Base-by-base conservation (phyloP, 306 rosid genomes). In the Bauhinia variegata region DNA sequence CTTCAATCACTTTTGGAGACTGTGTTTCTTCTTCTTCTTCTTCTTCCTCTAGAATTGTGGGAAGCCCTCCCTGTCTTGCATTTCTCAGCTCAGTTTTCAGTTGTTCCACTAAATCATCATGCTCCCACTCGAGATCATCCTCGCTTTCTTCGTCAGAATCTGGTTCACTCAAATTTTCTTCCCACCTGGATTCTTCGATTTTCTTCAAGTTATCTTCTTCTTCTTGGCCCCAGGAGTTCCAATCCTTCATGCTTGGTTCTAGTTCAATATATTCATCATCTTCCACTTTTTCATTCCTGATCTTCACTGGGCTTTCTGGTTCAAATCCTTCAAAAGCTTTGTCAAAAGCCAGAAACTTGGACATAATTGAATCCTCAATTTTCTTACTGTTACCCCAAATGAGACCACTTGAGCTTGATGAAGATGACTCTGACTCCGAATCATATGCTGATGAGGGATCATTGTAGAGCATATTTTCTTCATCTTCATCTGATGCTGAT, bases 21-120 rank as follows among this genome's bases (percentile, higher is more conserved):
- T 82, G 87, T 5, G 56, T 43, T 41, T 67, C 83, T 23, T 79
- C 58, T 6, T 65, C 73, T 4, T 74, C 92, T 32, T 82, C 92
- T 51, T 87, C 96, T 75, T 92, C 96, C 66, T 89, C 98, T 19
- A 76, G 53, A 74, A 92, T 92, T 34, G 98, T 86, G 2, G 87
- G 80, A 61, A 92, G 89, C 33, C 95, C 89, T 32, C 96, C 91
- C 30, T 78, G 82, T 71, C 91, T 86, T 11, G 82, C 80, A 80
- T 78, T 84, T 74, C n/a, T 81, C 63, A 92, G 64, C 51, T 92
- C 98, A 65, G 75, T 31, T 70, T 78, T 91, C 33, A 92, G 70
- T 53, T 89, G 96, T 44, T 89, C 88, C 16, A 92, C 86, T 14
- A 92, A 33, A 44, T 89, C 93, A 18, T 81, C 89, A 38, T 89